phyloP scores from a whole-genome alignment of 108 stramenopile species.

The Skeletonema tropicum region DNA sequence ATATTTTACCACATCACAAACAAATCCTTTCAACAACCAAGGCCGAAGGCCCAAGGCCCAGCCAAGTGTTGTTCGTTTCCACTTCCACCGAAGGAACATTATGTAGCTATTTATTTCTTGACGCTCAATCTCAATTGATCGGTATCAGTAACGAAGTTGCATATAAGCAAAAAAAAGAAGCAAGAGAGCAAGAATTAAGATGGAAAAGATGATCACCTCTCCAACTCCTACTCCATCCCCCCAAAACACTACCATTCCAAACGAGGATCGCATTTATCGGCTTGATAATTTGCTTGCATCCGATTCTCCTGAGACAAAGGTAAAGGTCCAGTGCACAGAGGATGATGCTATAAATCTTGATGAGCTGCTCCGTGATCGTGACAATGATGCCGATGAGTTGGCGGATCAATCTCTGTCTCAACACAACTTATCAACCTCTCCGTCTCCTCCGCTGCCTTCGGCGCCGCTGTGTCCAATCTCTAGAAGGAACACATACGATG shows the following conservation, averaged over 20 bases:
- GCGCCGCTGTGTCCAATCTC: neutral
- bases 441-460: neutral
- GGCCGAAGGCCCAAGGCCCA: too few species aligned
- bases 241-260: slow-evolving; percentile 8
- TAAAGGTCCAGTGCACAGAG: neutral
- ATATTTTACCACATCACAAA: too few species aligned
- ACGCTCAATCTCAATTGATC: too few species aligned
- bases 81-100: too few species aligned
- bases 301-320: neutral
- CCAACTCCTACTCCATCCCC: neutral
- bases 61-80: too few species aligned
- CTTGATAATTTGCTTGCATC: neutral
- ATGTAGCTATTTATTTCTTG: too few species aligned
- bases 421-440: neutral
- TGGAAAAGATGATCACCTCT: too few species aligned
- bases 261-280: too few species aligned
- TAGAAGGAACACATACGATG: neutral
- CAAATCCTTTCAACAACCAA: too few species aligned
- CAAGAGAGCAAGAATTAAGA: too few species aligned
- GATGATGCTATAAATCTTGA: slow-evolving; percentile 33
- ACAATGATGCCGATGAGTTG: neutral
- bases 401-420: neutral
- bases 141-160: too few species aligned
- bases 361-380: slow-evolving; percentile 1
- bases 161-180: too few species aligned